phyloP scores from a whole-genome alignment of 2,329 filamentous ascomycete species.

The Ophiostoma sp. region DNA sequence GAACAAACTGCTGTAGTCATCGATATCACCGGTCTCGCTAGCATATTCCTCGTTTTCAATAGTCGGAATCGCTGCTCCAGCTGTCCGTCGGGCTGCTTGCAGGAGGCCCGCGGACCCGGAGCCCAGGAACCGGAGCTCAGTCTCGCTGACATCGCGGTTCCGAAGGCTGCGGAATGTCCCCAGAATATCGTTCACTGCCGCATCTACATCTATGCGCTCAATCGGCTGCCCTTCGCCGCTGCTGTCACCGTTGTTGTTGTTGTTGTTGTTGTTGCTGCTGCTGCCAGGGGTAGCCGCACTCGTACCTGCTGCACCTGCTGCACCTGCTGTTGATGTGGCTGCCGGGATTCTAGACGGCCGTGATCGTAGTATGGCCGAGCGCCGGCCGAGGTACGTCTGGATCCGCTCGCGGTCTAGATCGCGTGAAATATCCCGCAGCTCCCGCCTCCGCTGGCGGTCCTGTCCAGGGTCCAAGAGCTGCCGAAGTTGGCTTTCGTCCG shows the following conservation, averaged over 20 bases:
- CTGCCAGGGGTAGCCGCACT: neutral
- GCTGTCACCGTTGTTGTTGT: neutral
- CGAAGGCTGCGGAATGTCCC: slow-evolving; percentile 35
- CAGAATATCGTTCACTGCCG: slow-evolving; percentile 38
- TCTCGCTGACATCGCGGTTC: slow-evolving; percentile 28
- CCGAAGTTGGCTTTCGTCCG: slow-evolving; percentile 51
- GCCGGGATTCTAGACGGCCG: slow-evolving; percentile 13
- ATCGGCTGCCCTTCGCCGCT: slow-evolving; percentile 22
- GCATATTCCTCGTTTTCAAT: neutral
- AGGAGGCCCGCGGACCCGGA: neutral
- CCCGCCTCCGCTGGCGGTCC: slow-evolving; percentile 8
- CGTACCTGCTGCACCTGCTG: neutral
- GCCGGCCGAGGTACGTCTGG: slow-evolving; percentile 15
- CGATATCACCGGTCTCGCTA: neutral
- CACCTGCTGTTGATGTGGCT: neutral
- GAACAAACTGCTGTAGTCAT: slow-evolving; percentile 15
- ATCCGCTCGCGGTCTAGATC: neutral
- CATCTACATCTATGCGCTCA: slow-evolving; percentile 36
- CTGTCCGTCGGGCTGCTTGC: slow-evolving; percentile 15
- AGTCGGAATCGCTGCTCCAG: neutral
- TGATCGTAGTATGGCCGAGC: slow-evolving; percentile 16
- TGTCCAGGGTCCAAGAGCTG: slow-evolving; percentile 45
- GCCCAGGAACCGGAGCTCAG: slow-evolving; percentile 21
- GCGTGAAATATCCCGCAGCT: slow-evolving; percentile 7
- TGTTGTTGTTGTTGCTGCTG: neutral